Base-by-base conservation (phyloP, 2,329 filamentous ascomycete species). In the Neofusicoccum cordaticola region DNA sequence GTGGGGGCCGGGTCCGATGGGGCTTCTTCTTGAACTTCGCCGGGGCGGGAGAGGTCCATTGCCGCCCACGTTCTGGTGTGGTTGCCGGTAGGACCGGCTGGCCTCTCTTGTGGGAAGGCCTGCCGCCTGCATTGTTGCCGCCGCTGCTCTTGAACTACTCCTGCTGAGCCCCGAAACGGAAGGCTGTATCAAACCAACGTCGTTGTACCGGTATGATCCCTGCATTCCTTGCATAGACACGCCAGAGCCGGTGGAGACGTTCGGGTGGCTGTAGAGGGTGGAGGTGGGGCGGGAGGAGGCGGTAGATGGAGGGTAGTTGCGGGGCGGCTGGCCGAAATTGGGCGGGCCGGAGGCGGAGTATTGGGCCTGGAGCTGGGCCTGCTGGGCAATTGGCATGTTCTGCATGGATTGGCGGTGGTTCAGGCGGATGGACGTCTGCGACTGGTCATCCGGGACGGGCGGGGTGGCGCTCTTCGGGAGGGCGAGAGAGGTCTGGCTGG, bases 11-110 rank as follows among this genome's bases (percentile, higher is more conserved):
- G 67, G 69, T 42, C 84, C 84, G 67, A 86, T 84, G 44, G 84
- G 85, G 77, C 90, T 85, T 50, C 90, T 87, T 74, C 88, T 87
- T 11, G 93, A 97, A 71, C 88, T 90, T 73, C 90, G 86, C 70
- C 93, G 86, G 47, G 90, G 90, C 50, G 92, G 91, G 66, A 90
- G 76, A 52, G 88, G 86, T 4, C 85, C 86, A 73, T 85, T 88
- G 13, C 81, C 83, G 35, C 79, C 76, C 42, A 83, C 81, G 56
- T 85, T 81, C 68, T 86, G 87, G 12, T 67, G 69, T 0, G 83
- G 81, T 66, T 86, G 83, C 63, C 86, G 85, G 74, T 93, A 92
- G 35, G 86, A 82, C 69, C 90, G 86, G 72, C 87, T 92, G 22
- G 84, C 81, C 70, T 93, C 90, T 70, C 90, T 83, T 39, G 86